These are phyloP conservation scores for Plasmopara halstedii DNA, from an alignment of 352 stramenopile species.

Conservation along the genomic window DNA sequence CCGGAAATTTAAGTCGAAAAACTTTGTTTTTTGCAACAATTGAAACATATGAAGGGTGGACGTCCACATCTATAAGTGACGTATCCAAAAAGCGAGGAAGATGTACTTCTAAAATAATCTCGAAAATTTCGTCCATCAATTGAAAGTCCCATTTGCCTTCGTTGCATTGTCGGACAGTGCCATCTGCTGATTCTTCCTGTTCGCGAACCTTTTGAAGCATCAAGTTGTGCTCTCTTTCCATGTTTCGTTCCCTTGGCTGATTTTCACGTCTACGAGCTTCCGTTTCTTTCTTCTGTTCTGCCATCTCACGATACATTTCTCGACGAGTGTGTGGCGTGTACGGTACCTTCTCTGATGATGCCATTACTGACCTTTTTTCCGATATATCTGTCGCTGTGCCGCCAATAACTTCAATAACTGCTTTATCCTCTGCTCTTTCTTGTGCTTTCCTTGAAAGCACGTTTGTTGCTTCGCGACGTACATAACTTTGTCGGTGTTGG, in stretches of 20 bases:
- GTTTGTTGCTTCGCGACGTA: slow-evolving; percentile 23
- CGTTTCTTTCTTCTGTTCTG: slow-evolving; percentile 90
- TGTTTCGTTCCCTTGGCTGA: slow-evolving; percentile 77
- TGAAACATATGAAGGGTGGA: slow-evolving; percentile 90
- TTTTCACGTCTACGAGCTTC: slow-evolving; percentile 74
- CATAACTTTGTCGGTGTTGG: slow-evolving; percentile 25
- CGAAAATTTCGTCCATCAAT: slow-evolving; percentile 44
- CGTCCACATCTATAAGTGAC: slow-evolving; percentile 91
- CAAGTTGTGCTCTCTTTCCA: slow-evolving; percentile 77
- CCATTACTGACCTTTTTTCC: slow-evolving; percentile 30
- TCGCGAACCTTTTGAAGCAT: slow-evolving; percentile 29
- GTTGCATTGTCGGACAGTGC: slow-evolving; percentile 83
- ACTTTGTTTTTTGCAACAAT: slow-evolving; percentile 92
- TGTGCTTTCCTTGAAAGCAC: slow-evolving; percentile 17
- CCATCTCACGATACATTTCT: slow-evolving; percentile 90
- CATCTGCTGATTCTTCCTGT: slow-evolving; percentile 26
- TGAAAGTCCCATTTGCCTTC: slow-evolving; percentile 87
- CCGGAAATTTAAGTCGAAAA: slow-evolving; percentile 48
- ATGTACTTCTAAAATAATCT: slow-evolving; percentile 73
- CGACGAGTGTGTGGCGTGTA: slow-evolving; percentile 55
- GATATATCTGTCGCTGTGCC: slow-evolving; percentile 40
- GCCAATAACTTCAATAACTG: slow-evolving; percentile 32
- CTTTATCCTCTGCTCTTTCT: slow-evolving; percentile 15
- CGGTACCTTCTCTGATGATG: slow-evolving; percentile 48
- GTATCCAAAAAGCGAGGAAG: slow-evolving; percentile 86